Base-by-base conservation (phyloP, 768 basidiomycete species). In the Mycena floridula region DNA sequence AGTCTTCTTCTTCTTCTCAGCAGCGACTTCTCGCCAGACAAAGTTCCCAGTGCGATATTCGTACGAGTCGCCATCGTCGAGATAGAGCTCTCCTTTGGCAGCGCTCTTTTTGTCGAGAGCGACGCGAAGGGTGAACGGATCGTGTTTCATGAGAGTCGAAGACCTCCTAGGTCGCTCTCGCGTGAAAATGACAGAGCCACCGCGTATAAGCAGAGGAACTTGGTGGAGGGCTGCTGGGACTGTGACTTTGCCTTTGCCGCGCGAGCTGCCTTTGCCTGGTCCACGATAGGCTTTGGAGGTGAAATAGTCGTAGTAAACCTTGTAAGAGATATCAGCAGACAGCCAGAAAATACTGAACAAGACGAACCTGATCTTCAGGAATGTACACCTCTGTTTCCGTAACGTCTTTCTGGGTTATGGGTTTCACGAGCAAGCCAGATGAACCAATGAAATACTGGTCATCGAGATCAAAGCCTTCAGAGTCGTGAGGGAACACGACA, bases 301-400 rank as follows among this genome's bases (percentile, higher is more conserved):
- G 70, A 92, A 88, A 66, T 97, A 98, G 67, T 97, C 82, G 58
- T 98, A 99, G 70, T 96, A 98, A 6, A 92, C 82, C 84, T 90
- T 53, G 3, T 44, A 21, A 11, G 25, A 20, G 20, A 27, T 43
- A n/a, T 45, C 15, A 40, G 36, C 18, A 16, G 40, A 8, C 25
- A 24, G 6, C 21, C 12, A 11, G 28, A 23, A 40, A 25, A 25
- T 43, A 13, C 25, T 25, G 20, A 40, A 4, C 23, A 41, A 23
- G 25, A 45, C 63, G 27, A 42, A 84, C 88, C 70, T 90, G 82
- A 44, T 90, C 79, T 57, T 96, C 96, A 2, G 89, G 73, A 27
- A 99, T 74, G 61, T 97, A 97, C 5, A 98, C 71, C 1, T 76
- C 72, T 1, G 82, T 68, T 51, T 86, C 79, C 0, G 70, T 82